Percentiles rank a stretch among this genome's conserved stretches.
phyloP scores from a whole-genome alignment of 1,139 yeast genomes.

The Scheffersomyces lignicola region DNA sequence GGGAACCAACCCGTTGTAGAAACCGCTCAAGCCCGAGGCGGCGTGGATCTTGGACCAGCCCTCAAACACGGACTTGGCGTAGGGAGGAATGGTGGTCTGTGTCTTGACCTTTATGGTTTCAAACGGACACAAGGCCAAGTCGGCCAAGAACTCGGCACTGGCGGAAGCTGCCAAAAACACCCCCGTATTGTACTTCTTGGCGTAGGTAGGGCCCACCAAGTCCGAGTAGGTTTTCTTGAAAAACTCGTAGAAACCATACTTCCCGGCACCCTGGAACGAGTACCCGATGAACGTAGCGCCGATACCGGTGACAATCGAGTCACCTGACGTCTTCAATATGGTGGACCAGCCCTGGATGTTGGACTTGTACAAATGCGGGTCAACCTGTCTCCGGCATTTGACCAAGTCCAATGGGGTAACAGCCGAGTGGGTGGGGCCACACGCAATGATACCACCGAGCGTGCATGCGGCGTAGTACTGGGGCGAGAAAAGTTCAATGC shows the following conservation, averaged over 20 bases:
- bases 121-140: slow-evolving; percentile 83
- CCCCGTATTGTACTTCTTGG: slow-evolving; percentile 67
- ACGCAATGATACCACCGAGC: slow-evolving; percentile 84
- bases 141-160: slow-evolving; percentile 90
- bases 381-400: slow-evolving; percentile 89
- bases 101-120: slow-evolving; percentile 93
- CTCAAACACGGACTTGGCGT: slow-evolving; percentile 58
- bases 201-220: slow-evolving; percentile 62
- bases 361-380: slow-evolving; percentile 67
- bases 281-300: slow-evolving; percentile 93
- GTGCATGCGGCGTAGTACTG: slow-evolving; percentile 85
- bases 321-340: slow-evolving; percentile 73
- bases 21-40: slow-evolving; percentile 66
- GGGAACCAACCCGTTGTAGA: slow-evolving; percentile 86
- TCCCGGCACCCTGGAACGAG: slow-evolving; percentile 93
- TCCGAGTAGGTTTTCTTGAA: slow-evolving; percentile 79
- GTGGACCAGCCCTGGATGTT: slow-evolving; percentile 77
- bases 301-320: slow-evolving; percentile 78
- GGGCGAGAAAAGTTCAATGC: slow-evolving; percentile 57
- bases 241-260: slow-evolving; percentile 89
- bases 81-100: slow-evolving; percentile 89
- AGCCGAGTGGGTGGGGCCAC: slow-evolving; percentile 94
- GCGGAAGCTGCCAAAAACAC: slow-evolving; percentile 85
- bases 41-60: slow-evolving; percentile 69
- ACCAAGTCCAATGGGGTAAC: slow-evolving; percentile 92